phyloP scores from a whole-genome alignment of 257 asterid genomes.

The Rhazya stricta region DNA sequence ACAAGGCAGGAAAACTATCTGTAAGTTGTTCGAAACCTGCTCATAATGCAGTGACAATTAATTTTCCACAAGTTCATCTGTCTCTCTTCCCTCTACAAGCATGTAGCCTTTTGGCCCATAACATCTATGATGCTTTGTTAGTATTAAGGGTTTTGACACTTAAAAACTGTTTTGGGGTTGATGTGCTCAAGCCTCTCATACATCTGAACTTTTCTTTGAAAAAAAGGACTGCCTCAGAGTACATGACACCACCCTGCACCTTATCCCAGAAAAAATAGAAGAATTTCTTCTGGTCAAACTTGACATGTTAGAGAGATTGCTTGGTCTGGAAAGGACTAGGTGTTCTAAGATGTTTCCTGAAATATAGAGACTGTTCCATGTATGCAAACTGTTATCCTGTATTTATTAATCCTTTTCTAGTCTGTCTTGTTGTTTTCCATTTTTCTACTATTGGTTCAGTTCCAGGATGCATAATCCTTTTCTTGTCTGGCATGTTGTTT shows the following conservation, averaged over 20 bases:
- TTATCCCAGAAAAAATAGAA: not conserved
- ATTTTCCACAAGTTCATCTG: not conserved
- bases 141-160: not conserved
- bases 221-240: not conserved
- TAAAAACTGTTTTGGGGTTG: not conserved
- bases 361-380: not conserved
- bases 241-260: not conserved
- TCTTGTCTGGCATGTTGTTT: too few relatives aligned
- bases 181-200: not conserved
- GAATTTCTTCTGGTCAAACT: not conserved
- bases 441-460: not conserved
- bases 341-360: not conserved
- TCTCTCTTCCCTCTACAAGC: not conserved
- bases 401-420: not conserved
- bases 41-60: slow-evolving; percentile 11
- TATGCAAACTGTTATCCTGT: not conserved
- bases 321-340: not conserved
- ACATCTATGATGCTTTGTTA: not conserved
- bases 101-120: slow-evolving; percentile 2
- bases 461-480: not conserved
- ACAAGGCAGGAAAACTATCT: slow-evolving; percentile 65
- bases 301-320: not conserved
- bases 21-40: slow-evolving; percentile 48
- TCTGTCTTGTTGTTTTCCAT: not conserved
- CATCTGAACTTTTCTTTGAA: not conserved